Percentiles rank a stretch among this genome's conserved stretches.
phyloP scores from a whole-genome alignment of 116 monocot genomes.

The Phalaenopsis hybrid region DNA sequence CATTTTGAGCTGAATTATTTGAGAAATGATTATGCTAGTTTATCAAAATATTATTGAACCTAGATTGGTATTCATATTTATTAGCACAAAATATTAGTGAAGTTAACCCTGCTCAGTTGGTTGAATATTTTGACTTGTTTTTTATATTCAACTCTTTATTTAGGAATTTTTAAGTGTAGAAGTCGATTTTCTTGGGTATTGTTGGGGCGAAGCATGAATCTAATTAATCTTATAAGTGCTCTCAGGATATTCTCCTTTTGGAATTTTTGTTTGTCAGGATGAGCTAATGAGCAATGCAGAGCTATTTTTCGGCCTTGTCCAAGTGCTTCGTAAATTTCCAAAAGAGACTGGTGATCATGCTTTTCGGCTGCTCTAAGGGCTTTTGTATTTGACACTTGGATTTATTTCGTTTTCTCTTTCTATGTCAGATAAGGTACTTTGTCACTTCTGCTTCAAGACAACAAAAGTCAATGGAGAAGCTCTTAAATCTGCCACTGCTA shows the following conservation, averaged over 20 bases:
- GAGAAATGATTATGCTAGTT: too few species aligned
- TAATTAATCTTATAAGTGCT: neutral
- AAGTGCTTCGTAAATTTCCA: constrained; percentile 94
- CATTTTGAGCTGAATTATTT: too few species aligned
- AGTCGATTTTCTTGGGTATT: neutral
- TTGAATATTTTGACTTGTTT: neutral
- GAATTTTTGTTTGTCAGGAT: constrained; percentile 41
- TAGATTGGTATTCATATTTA: neutral
- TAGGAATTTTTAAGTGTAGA: neutral
- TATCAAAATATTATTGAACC: neutral
- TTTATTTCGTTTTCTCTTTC: neutral
- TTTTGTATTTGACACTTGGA: neutral
- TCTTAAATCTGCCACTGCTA: constrained; percentile 54
- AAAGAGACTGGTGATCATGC: constrained; percentile 75
- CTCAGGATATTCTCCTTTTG: neutral
- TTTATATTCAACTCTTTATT: neutral
- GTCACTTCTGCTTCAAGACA: constrained; percentile 92
- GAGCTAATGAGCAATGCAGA: constrained; percentile 90
- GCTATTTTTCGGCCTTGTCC: constrained; percentile 90
- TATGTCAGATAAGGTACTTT: constrained; percentile 76
- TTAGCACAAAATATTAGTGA: neutral
- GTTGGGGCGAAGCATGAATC: neutral
- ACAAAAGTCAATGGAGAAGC: constrained; percentile 65
- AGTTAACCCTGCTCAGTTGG: neutral
- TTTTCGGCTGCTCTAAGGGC: neutral